These are phyloP conservation scores for Dionaea muscipula DNA, from an alignment of 179 eudicot genomes.

Conservation along the genomic window DNA sequence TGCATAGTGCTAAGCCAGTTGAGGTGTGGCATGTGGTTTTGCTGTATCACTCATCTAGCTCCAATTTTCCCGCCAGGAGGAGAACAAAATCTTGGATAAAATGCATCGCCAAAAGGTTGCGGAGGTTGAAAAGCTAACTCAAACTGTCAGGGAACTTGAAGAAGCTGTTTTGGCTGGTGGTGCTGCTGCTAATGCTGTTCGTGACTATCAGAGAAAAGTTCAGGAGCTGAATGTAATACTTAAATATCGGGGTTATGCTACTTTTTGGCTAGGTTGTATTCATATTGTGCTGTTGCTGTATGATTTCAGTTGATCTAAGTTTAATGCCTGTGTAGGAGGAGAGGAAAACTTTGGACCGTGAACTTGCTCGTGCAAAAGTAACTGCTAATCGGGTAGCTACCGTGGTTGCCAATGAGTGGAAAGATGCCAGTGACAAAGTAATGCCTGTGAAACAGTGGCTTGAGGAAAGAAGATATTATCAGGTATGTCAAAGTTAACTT, in stretches of 20 bases:
- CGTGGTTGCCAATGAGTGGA: conserved; percentile 91
- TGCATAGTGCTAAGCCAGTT: background rate
- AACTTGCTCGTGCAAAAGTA: conserved; percentile 72
- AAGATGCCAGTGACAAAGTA: conserved; percentile 73
- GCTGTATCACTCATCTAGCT: background rate
- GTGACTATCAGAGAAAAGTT: conserved; percentile 72
- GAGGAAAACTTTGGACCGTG: conserved; percentile 53
- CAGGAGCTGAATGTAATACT: conserved; percentile 57
- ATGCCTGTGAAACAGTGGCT: conserved; percentile 92
- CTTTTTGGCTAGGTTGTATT: background rate
- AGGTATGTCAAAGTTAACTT: conserved; percentile 24
- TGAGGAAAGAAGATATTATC: conserved; percentile 65
- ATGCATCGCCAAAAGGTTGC: conserved; percentile 69
- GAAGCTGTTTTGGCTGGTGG: conserved; percentile 85
- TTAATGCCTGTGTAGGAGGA: conserved; percentile 41
- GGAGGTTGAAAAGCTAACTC: conserved; percentile 72
- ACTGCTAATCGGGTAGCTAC: conserved; percentile 72
- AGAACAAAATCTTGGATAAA: conserved; percentile 64
- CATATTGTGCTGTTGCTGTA: background rate
- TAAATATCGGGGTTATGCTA: background rate
- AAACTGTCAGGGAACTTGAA: conserved; percentile 74
- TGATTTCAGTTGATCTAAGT: conserved; percentile 6
- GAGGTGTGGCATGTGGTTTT: background rate
- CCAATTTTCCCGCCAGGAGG: conserved; percentile 38
- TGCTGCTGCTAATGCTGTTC: conserved; percentile 80